Conservation (phyloP, 176 grass and related monocot species). For the Urochloa ruziziensis region DNA sequence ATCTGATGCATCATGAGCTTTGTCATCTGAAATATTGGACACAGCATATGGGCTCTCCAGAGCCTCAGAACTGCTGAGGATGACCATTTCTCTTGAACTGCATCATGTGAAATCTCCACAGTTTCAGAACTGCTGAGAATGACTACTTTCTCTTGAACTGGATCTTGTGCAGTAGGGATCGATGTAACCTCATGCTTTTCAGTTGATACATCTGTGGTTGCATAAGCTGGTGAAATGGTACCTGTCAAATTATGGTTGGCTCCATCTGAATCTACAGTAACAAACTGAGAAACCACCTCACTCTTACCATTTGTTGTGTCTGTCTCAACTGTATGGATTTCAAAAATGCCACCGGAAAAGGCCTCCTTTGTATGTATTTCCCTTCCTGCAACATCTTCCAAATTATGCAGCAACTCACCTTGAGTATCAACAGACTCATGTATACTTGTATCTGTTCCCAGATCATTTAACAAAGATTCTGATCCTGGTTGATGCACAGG, state of each 20-base stretch:
- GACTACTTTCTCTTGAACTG: constrained; percentile 31
- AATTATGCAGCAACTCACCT: constrained; percentile 18
- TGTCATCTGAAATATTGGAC: constrained; percentile 22
- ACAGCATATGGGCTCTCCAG: constrained; percentile 24
- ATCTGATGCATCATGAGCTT: constrained; percentile 23
- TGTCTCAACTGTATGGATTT: constrained; percentile 35
- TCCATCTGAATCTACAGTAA: constrained; percentile 26
- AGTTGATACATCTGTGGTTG: constrained; percentile 23
- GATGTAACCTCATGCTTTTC: constrained; percentile 28
- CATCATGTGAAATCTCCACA: constrained; percentile 33
- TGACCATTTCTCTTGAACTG: constrained; percentile 30
- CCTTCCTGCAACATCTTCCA: constrained; percentile 15
- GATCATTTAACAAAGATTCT: constrained; percentile 29
- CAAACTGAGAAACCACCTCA: constrained; percentile 28
- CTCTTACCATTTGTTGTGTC: constrained; percentile 21
- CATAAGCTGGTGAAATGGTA: constrained; percentile 20
- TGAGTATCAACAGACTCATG: constrained; percentile 17
- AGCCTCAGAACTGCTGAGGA: constrained; percentile 36
- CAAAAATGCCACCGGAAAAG: constrained; percentile 39
- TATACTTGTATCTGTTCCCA: constrained; percentile 6
- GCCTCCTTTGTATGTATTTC: constrained; percentile 33
- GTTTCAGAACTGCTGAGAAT: constrained; percentile 33
- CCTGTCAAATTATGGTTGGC: constrained; percentile 8
- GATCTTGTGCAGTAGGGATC: constrained; percentile 14
- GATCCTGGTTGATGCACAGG: constrained; percentile 17